Conservation (phyloP, 192 early-diverging fungal species). For the Entomortierella beljakovae region DNA sequence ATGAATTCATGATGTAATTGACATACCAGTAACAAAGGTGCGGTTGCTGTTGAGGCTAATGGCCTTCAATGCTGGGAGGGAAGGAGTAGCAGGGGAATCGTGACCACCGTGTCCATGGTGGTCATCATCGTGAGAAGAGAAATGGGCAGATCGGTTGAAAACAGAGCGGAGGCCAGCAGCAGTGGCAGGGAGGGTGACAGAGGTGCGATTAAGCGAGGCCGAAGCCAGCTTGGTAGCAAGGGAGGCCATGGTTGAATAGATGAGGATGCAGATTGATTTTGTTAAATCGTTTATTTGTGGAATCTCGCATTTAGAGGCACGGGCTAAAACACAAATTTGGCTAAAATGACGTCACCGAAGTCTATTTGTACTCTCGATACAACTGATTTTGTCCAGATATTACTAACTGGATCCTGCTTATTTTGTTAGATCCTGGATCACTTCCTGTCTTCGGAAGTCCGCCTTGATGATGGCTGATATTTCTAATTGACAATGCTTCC, state of each 20-base stretch:
- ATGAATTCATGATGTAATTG: background rate
- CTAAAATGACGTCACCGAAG: too few relatives aligned
- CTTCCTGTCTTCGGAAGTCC: too few relatives aligned
- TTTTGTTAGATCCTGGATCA: too few relatives aligned
- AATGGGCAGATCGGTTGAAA: constrained; percentile 53
- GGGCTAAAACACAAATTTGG: too few relatives aligned
- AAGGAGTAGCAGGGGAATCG: constrained; percentile 38
- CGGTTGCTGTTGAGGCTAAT: constrained; percentile 45
- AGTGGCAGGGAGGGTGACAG: constrained; percentile 59
- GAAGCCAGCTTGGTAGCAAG: constrained; percentile 61
- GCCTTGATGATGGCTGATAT: too few relatives aligned
- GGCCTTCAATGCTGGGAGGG: constrained; percentile 35
- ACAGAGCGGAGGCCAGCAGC: constrained; percentile 56
- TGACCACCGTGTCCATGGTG: constrained; percentile 48
- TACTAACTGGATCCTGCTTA: too few relatives aligned
- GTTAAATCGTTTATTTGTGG: too few relatives aligned
- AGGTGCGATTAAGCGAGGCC: constrained; percentile 64
- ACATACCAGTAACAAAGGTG: constrained; percentile 63
- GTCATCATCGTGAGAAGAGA: constrained; percentile 54
- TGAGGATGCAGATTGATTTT: constrained; percentile 8
- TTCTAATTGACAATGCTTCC: too few relatives aligned
- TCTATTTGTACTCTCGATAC: too few relatives aligned
- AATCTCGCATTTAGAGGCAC: too few relatives aligned
- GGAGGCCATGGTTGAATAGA: constrained; percentile 58
- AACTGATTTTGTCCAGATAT: too few relatives aligned